Evolutionary conservation across 2,329 filamentous ascomycete species (phyloP).

Genomic region (Sporothrix brunneoviolacea): DNA sequence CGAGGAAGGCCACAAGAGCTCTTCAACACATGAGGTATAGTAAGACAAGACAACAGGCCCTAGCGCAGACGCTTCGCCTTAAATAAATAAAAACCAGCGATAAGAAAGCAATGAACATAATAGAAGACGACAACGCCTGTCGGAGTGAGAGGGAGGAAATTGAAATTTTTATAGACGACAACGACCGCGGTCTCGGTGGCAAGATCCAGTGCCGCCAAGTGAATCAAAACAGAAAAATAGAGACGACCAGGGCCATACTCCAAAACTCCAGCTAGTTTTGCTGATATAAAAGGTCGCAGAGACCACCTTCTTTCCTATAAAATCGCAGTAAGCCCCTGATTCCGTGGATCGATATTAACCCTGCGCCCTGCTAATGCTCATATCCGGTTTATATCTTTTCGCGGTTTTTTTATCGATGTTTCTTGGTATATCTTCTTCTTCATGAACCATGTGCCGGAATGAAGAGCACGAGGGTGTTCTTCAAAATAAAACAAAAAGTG

Average conservation of each 20-base stretch:
- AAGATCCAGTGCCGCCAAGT: not conserved
- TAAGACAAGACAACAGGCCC: not conserved
- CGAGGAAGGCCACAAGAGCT: too few relatives aligned
- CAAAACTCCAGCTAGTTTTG: conserved; percentile 13
- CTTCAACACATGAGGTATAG: not conserved
- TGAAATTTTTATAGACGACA: too few relatives aligned
- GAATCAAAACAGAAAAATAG: conserved; percentile 1
- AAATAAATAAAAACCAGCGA: not conserved
- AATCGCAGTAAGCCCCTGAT: not conserved
- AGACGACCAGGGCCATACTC: conserved; percentile 11
- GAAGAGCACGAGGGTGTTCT: too few relatives aligned
- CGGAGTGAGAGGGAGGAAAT: too few relatives aligned
- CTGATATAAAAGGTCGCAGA: conserved; percentile 7
- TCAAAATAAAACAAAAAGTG: too few relatives aligned
- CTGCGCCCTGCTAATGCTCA: conserved; percentile 12
- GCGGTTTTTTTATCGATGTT: not conserved
- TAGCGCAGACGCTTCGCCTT: too few relatives aligned
- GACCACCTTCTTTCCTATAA: conserved; percentile 5
- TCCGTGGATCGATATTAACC: not conserved
- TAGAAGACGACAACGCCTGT: too few relatives aligned
- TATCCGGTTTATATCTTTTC: conserved; percentile 2
- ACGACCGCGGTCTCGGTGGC: too few relatives aligned
- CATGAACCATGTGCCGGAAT: not conserved
- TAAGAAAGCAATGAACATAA: not conserved
- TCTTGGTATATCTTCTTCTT: not conserved